Evolutionary conservation across 108 stramenopile species (phyloP), one percentile per base, ranked within the genome.

Genomic region (Nitzschia inconspicua): DNA sequence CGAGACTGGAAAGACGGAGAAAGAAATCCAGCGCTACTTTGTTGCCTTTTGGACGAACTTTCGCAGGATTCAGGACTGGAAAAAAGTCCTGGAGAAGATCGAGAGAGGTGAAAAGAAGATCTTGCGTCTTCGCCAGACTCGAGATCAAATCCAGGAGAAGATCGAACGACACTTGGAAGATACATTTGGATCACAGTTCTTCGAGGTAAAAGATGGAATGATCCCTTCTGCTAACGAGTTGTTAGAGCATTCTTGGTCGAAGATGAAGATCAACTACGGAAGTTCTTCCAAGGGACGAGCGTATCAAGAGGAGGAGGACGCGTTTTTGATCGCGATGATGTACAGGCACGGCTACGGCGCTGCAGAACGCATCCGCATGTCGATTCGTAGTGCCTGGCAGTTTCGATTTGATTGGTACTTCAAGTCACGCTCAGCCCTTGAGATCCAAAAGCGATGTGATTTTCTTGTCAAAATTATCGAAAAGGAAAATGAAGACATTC

Each of bases 331-430:
- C 22, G 89, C 77, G 47, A 94, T 95, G 89, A 92, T 99, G 95
- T 82, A 95, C 63, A 79, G 86, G n/a, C 92, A 94, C 68, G 98
- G 97, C 0, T 98, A 89, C 66, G 97, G 96, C 30, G 82, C 87
- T 31, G 85, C 89, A 13, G 95, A 96, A 64, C 82, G 89, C 9
- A 96, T 98, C 48, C 84, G 94, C 28, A 75, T 93, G 76, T 94
- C 96, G 67, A 97, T 98, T 56, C 73, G 96, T 25, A 67, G 91
- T 18, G 97, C 94, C 4, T 91, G 90, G 85, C 94, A 96, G 69
- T 99, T 99, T 64, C 83, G 96, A 35, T 97, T 99, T 52, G 93
- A 99, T 62, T 98, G 96, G 97, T 99, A 93, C 73, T 97, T 99
- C 80, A 97, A 97, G 56, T 96, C 95, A 26, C 76, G 98, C 18